Conservation (phyloP, 768 basidiomycete species). For the Lactarius trivialis region DNA sequence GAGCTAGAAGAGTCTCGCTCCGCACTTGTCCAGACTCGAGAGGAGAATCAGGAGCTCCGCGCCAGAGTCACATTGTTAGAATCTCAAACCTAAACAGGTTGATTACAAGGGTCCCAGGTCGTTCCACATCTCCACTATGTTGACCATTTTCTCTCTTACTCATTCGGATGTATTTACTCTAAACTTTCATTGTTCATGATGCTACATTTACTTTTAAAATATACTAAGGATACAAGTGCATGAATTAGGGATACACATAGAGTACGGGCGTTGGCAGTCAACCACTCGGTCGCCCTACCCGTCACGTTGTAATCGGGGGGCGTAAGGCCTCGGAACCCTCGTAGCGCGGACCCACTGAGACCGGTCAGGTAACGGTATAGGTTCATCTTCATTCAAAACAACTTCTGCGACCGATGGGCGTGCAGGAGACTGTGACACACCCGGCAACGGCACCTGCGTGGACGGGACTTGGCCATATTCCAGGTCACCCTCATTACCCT, state of each 20-base stretch:
- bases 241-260: not conserved
- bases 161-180: not conserved
- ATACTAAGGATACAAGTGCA: not conserved
- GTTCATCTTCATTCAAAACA: conserved; percentile 44
- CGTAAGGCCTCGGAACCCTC: conserved; percentile 1
- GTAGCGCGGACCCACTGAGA: conserved; percentile 36
- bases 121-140: not conserved
- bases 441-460: not conserved
- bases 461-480: not conserved
- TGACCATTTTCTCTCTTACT: not conserved
- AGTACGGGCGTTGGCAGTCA: not conserved
- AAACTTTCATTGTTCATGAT: not conserved
- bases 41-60: conserved; percentile 49
- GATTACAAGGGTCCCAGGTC: not conserved
- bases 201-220: not conserved
- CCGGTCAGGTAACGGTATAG: conserved; percentile 46
- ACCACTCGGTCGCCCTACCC: not conserved
- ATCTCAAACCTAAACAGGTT: not conserved
- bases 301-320: not conserved
- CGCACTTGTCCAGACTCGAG: conserved; percentile 40
- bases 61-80: conserved; percentile 9
- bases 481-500: not conserved
- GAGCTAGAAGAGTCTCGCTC: conserved; percentile 41
- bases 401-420: conserved; percentile 34
- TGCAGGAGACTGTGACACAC: not conserved